These are phyloP conservation scores for Bipolaris victoriae DNA, from an alignment of 2,329 filamentous ascomycete genomes.

Conservation along the genomic window DNA sequence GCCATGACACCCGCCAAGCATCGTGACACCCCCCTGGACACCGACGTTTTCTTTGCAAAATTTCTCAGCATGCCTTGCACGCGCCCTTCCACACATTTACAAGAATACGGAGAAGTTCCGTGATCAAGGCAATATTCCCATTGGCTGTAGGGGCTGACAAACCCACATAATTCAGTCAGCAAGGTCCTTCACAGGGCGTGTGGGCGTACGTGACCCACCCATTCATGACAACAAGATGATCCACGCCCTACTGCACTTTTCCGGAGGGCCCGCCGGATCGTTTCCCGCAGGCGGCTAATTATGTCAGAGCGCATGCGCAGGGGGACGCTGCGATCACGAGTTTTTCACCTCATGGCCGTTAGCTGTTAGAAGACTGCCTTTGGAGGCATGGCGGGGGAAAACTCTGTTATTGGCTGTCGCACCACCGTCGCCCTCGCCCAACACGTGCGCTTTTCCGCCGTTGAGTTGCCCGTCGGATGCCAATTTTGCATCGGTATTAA, in stretches of 20 bases:
- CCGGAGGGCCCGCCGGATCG: slow-evolving; percentile 10
- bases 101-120: slow-evolving; percentile 7
- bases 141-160: slow-evolving; percentile 20
- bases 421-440: slow-evolving; percentile 4
- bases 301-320: slow-evolving; percentile 9
- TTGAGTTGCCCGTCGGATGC: slow-evolving; percentile 19
- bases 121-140: neutral
- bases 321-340: slow-evolving; percentile 2
- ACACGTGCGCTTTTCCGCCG: slow-evolving; percentile 12
- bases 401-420: slow-evolving; percentile 26
- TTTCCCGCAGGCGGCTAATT: slow-evolving; percentile 25
- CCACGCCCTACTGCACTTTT: slow-evolving; percentile 18
- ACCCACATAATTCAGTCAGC: slow-evolving; percentile 22
- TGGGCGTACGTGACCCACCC: slow-evolving; percentile 7
- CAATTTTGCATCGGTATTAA: slow-evolving; percentile 5
- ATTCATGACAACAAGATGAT: slow-evolving; percentile 7
- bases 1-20: slow-evolving; percentile 23
- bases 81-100: slow-evolving; percentile 18
- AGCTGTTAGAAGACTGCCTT: slow-evolving; percentile 23
- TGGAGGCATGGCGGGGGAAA: slow-evolving; percentile 27
- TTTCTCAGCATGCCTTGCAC: slow-evolving; percentile 16
- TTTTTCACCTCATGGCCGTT: slow-evolving; percentile 14
- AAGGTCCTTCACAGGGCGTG: slow-evolving; percentile 12
- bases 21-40: slow-evolving; percentile 12
- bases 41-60: slow-evolving; percentile 1